Conservation (phyloP, 148 eudicot species). For the Nyssa sinensis region DNA sequence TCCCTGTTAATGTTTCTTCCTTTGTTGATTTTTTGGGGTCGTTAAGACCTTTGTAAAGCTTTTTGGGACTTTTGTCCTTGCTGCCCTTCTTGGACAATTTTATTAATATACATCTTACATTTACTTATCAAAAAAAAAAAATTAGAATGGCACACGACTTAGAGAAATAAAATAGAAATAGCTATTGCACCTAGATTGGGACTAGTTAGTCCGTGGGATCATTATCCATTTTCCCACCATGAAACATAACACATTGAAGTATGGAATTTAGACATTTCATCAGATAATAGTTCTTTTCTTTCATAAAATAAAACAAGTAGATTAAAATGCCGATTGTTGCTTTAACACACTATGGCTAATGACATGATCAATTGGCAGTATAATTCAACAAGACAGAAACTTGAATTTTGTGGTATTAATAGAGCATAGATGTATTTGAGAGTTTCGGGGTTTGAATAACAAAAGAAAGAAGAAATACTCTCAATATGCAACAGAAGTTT, state of each 20-base stretch:
- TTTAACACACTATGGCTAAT: neutral
- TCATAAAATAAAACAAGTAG: neutral
- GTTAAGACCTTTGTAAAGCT: too few species aligned
- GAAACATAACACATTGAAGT: neutral
- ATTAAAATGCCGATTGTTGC: neutral
- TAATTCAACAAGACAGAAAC: neutral
- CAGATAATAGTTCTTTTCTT: neutral
- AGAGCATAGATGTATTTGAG: neutral
- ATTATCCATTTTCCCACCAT: neutral
- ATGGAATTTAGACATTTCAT: neutral
- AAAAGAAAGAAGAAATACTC: neutral
- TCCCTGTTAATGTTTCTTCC: too few species aligned
- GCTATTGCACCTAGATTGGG: neutral
- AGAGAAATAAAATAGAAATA: too few species aligned
- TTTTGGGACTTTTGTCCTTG: too few species aligned
- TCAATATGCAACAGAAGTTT: conserved; percentile 8
- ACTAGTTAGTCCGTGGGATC: neutral
- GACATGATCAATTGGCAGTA: neutral
- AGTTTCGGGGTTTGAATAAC: neutral
- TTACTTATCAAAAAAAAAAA: too few species aligned
- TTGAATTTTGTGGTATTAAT: neutral
- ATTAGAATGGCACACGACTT: too few species aligned
- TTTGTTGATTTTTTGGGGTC: too few species aligned
- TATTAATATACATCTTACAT: too few species aligned
- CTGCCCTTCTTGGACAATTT: too few species aligned